Percentiles rank a stretch among this genome's conserved stretches.
Evolutionary conservation across 2,329 filamentous ascomycete genomes (phyloP).

Genomic region (Colletotrichum destructivum): DNA sequence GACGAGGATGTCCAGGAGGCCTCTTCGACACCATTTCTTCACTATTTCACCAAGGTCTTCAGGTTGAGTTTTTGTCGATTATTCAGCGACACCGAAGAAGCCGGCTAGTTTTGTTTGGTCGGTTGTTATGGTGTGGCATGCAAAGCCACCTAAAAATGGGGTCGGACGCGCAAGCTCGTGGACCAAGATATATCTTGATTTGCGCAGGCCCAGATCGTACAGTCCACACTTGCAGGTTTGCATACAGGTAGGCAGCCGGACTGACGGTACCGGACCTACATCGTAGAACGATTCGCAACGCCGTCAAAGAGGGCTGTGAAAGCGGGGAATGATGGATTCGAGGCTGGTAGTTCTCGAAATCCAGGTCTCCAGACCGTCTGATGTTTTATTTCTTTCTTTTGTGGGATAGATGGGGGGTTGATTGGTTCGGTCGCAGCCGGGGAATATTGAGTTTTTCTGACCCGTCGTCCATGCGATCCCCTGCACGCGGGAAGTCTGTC

Average conservation of each 20-base stretch:
- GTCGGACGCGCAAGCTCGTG: constrained; percentile 33
- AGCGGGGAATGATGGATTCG: constrained; percentile 7
- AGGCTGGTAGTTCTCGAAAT: constrained; percentile 21
- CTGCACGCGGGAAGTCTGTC: neutral
- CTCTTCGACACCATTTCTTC: neutral
- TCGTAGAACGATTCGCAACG: constrained; percentile 12
- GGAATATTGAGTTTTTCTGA: constrained; percentile 18
- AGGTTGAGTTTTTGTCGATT: neutral
- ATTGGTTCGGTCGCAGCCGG: constrained; percentile 28
- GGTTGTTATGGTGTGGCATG: constrained; percentile 16
- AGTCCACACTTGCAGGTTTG: constrained; percentile 19
- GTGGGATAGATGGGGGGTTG: constrained; percentile 2
- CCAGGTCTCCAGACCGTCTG: constrained; percentile 30
- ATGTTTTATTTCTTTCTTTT: constrained; percentile 9
- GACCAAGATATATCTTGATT: constrained; percentile 24
- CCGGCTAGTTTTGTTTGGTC: neutral
- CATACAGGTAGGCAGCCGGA: neutral
- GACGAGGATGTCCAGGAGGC: neutral
- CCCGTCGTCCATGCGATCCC: constrained; percentile 7
- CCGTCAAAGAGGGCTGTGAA: constrained; percentile 31
- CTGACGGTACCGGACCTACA: constrained; percentile 14
- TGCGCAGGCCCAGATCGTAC: neutral
- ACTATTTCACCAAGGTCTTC: constrained; percentile 18
- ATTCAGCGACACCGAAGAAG: constrained; percentile 22
- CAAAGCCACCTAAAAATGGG: constrained; percentile 29